Evolutionary conservation across 805 yeast species (phyloP).

Genomic region (Metschnikowia koreensis): DNA sequence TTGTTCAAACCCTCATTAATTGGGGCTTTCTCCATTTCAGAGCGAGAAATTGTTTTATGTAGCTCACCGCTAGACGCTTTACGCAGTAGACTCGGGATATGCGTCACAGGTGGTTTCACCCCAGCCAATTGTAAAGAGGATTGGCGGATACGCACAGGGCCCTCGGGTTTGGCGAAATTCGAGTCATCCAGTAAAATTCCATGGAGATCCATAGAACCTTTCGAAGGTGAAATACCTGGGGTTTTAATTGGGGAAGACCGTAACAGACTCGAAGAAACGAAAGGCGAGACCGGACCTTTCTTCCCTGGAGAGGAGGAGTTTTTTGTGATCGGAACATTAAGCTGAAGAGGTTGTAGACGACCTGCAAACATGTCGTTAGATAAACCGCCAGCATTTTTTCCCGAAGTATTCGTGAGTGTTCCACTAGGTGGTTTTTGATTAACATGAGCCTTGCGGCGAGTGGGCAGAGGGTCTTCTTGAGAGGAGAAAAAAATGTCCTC

Average conservation of each 20-base stretch:
- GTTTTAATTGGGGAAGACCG: conserved; percentile 15
- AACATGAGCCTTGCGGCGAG: conserved; percentile 6
- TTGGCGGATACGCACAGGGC: conserved; percentile 24
- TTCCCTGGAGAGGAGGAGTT: not conserved
- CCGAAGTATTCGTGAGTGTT: not conserved
- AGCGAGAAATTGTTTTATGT: not conserved
- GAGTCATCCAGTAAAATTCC: conserved; percentile 25
- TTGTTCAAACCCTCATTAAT: conserved; percentile 2
- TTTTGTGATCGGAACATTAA: conserved; percentile 2
- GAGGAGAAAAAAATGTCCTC: conserved; percentile 30
- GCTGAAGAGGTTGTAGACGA: conserved; percentile 7
- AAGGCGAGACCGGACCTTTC: not conserved
- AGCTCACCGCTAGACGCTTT: conserved; percentile 3
- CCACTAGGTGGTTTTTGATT: not conserved
- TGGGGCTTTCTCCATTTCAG: conserved; percentile 11
- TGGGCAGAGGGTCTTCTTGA: conserved; percentile 17
- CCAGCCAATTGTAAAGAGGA: conserved; percentile 39
- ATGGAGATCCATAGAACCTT: conserved; percentile 38
- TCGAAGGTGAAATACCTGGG: conserved; percentile 38
- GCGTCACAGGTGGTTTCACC: conserved; percentile 16
- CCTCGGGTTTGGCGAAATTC: conserved; percentile 25
- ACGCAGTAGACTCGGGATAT: conserved; percentile 1
- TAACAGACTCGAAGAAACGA: not conserved
- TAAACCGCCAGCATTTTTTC: not conserved
- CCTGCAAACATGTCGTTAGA: conserved; percentile 8